Base-by-base conservation (phyloP, 371 early-diverging fungal genomes). In the Rhizopus stolonifer region DNA sequence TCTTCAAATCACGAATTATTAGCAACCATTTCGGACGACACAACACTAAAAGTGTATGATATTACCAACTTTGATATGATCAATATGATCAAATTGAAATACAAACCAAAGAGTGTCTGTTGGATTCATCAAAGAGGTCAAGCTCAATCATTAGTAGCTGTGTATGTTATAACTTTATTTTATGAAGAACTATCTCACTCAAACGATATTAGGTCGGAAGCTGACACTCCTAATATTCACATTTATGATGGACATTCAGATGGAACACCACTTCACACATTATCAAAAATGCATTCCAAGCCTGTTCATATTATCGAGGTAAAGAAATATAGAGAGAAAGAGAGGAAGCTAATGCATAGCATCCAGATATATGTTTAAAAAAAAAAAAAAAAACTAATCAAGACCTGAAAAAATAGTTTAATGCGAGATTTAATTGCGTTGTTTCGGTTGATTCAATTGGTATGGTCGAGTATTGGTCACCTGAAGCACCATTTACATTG, bases 61-160 rank as follows among this genome's bases (percentile, higher is more conserved):
- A 83, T 98, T 2, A 79, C 91, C 39, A 95, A 95, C 66, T 98
- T 96, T 79, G 95, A 96, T 61, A 96, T 96, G 97, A 94, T 96
- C 56, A 94, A 94, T 54, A 92, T 95, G 73, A 81, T 96, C 62
- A 85, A 86, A 58, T 65, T 93, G 24, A 79, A 80, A 8, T 95
- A 82, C 60, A 61, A 85, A 5, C 94, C 95, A 7, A 74, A 80
- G 17, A 73, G 83, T 34, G 76, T 94, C 1, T 91, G 93, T 68
- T 98, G 96, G 94, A 82, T 90, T 40, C 88, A 85, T 62, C 83
- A 88, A 62, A 81, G 81, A 36, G 94, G 90, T 13, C 87, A 92
- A 64, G 88, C 93, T 0, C 87, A 85, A 42, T 86, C 92, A 13
- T 58, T 87, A 29, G 77, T 93, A 17, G 90, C 92, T 15, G 82